Evolutionary conservation across 2,329 filamentous ascomycete species (phyloP).

Genomic region (Dryadomyces quercus-mongolicae): DNA sequence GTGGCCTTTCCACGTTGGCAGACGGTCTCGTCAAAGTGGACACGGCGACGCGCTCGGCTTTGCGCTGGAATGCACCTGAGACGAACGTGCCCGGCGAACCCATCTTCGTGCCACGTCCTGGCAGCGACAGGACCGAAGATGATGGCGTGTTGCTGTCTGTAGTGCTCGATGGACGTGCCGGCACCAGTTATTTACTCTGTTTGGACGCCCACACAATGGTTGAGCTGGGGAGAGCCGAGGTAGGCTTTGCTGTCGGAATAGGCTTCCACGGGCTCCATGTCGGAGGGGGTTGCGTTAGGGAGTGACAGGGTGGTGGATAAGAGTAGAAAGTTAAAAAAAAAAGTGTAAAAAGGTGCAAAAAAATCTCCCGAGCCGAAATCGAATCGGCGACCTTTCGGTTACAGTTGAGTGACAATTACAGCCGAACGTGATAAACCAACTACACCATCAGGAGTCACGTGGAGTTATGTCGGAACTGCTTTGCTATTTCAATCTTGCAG

Average conservation of each 20-base stretch:
- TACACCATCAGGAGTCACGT: too few relatives aligned
- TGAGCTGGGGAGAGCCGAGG: slow-evolving; percentile 53
- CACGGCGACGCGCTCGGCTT: slow-evolving; percentile 33
- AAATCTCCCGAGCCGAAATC: too few relatives aligned
- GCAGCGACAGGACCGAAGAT: slow-evolving; percentile 34
- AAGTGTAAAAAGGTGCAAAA: neutral
- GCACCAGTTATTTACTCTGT: slow-evolving; percentile 53
- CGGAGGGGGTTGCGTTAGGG: too few relatives aligned
- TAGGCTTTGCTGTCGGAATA: slow-evolving; percentile 45
- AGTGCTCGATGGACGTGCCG: slow-evolving; percentile 47
- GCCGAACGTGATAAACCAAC: too few relatives aligned
- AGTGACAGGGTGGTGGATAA: neutral
- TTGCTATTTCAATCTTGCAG: too few relatives aligned
- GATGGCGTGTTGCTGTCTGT: slow-evolving; percentile 51
- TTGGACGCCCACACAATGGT: slow-evolving; percentile 49
- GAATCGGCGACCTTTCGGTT: too few relatives aligned
- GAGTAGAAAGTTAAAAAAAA: neutral
- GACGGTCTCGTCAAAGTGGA: slow-evolving; percentile 58
- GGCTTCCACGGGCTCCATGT: slow-evolving; percentile 52
- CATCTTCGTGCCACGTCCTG: slow-evolving; percentile 48
- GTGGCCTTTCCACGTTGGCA: slow-evolving; percentile 45
- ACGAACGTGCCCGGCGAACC: slow-evolving; percentile 59
- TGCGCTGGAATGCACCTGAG: slow-evolving; percentile 39
- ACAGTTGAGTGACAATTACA: too few relatives aligned
- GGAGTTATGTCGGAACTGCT: too few relatives aligned